A percentile compares a stretch with the other conserved stretches of the same genome.
Conservation (phyloP, 345 rosid genomes). For the Hypericum androsaemum region DNA sequence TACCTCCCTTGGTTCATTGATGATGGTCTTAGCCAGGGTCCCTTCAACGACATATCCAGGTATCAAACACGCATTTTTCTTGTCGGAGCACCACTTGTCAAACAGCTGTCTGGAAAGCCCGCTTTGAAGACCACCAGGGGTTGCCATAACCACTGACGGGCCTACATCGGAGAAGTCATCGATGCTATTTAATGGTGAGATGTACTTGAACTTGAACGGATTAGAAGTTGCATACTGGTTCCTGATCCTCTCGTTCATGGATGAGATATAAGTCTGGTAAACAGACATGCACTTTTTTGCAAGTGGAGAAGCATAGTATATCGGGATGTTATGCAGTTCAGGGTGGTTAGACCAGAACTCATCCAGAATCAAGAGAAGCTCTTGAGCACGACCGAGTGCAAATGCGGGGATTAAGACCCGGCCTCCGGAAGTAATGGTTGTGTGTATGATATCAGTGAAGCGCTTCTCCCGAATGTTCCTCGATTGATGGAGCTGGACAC, state of each 20-base stretch:
- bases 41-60: constrained; percentile 91
- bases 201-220: constrained; percentile 89
- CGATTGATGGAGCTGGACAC: constrained; percentile 93
- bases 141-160: constrained; percentile 93
- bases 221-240: constrained; percentile 87
- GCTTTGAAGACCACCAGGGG: constrained; percentile 85
- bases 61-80: constrained; percentile 73
- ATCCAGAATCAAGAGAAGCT: constrained; percentile 40
- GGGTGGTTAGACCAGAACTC: constrained; percentile 89
- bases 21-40: constrained; percentile 70
- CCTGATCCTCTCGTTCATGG: constrained; percentile 91
- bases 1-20: constrained; percentile 85
- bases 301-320: constrained; percentile 90
- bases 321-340: constrained; percentile 80
- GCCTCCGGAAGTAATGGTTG: constrained; percentile 82
- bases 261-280: constrained; percentile 85
- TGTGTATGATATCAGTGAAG: constrained; percentile 83
- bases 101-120: constrained; percentile 86
- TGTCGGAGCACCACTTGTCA: constrained; percentile 87
- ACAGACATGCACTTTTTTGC: constrained; percentile 96
- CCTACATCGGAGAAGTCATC: constrained; percentile 83
- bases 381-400: constrained; percentile 27
- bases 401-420: constrained; percentile 58
- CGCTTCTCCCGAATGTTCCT: constrained; percentile 85
- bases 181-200: constrained; percentile 66